A percentile compares a stretch with the other conserved stretches of the same genome.
Conservation (phyloP, 164 flowering plant genomes). For the Vitis labrusca region DNA sequence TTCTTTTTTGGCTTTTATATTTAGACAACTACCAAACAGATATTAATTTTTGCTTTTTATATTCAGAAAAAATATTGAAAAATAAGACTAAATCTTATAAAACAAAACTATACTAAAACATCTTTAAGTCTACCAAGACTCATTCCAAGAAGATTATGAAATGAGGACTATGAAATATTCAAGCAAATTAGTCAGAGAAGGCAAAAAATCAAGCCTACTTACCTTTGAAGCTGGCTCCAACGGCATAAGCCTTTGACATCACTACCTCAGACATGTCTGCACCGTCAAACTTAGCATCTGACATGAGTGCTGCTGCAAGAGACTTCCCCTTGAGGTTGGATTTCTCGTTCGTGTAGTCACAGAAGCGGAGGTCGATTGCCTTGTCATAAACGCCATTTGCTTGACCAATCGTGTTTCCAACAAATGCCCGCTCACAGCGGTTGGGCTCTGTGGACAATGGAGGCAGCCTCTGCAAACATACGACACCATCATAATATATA, state of each 20-base stretch:
- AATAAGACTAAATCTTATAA: too few species aligned
- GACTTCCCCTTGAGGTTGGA: slow-evolving; percentile 89
- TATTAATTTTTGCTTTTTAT: too few species aligned
- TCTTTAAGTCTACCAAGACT: too few species aligned
- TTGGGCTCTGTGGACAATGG: slow-evolving; percentile 86
- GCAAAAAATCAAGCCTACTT: slow-evolving; percentile 5
- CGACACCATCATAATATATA: not conserved
- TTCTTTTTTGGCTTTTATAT: too few species aligned
- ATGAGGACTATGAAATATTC: too few species aligned
- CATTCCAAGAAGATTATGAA: not conserved
- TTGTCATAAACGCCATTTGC: slow-evolving; percentile 99
- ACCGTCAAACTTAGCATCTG: slow-evolving; percentile 96
- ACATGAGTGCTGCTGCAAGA: slow-evolving; percentile 93
- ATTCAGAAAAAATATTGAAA: too few species aligned
- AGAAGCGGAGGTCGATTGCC: slow-evolving; percentile 89
- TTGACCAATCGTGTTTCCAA: slow-evolving; percentile 97
- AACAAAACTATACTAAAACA: too few species aligned
- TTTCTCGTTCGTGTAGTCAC: slow-evolving; percentile 89
- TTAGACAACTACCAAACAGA: too few species aligned
- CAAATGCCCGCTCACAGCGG: slow-evolving; percentile 86
- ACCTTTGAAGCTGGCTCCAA: slow-evolving; percentile 97
- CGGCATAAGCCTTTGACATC: slow-evolving; percentile 99
- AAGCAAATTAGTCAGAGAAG: too few species aligned
- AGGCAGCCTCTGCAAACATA: slow-evolving; percentile 58
- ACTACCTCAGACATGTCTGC: slow-evolving; percentile 97